Conservation (phyloP, 108 stramenopile species). For the Cylindrotheca closterium region DNA sequence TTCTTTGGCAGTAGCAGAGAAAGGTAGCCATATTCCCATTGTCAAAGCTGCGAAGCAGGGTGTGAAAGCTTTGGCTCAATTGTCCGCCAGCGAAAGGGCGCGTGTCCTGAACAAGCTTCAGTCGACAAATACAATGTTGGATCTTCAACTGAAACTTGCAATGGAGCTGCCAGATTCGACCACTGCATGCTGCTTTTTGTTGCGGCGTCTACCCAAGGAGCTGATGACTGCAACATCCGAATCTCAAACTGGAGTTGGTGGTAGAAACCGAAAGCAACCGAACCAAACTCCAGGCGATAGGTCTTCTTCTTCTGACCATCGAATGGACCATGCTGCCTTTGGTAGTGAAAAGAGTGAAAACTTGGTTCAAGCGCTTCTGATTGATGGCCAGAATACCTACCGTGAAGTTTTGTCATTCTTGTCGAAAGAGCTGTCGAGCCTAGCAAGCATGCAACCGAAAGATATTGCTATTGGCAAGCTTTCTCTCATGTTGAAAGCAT, state of each 20-base stretch:
- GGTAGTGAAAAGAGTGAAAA: conserved; percentile 1
- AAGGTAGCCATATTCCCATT: conserved; percentile 25
- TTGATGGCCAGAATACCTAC: background rate
- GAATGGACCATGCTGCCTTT: conserved; percentile 1
- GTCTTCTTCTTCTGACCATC: too few species aligned
- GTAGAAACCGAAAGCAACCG: too few species aligned
- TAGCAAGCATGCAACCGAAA: background rate
- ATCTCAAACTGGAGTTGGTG: too few species aligned
- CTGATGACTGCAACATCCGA: background rate
- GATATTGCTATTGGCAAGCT: conserved; percentile 1
- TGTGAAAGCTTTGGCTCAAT: conserved; percentile 38
- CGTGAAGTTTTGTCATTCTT: conserved; percentile 1
- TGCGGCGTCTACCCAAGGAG: background rate
- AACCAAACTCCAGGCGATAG: background rate
- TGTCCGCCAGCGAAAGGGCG: conserved; percentile 51
- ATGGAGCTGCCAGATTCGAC: conserved; percentile 14
- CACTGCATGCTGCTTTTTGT: conserved; percentile 5
- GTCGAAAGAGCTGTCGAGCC: background rate
- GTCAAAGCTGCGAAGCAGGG: conserved; percentile 31
- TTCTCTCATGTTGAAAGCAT: conserved; percentile 6
- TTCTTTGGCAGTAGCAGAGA: conserved; percentile 17
- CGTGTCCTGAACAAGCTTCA: conserved; percentile 46
- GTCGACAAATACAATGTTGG: conserved; percentile 45
- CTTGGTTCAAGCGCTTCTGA: too few species aligned
- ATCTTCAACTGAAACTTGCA: conserved; percentile 47